These are phyloP conservation scores for Mrakia frigida DNA, from an alignment of 768 basidiomycete genomes.

Conservation along the genomic window DNA sequence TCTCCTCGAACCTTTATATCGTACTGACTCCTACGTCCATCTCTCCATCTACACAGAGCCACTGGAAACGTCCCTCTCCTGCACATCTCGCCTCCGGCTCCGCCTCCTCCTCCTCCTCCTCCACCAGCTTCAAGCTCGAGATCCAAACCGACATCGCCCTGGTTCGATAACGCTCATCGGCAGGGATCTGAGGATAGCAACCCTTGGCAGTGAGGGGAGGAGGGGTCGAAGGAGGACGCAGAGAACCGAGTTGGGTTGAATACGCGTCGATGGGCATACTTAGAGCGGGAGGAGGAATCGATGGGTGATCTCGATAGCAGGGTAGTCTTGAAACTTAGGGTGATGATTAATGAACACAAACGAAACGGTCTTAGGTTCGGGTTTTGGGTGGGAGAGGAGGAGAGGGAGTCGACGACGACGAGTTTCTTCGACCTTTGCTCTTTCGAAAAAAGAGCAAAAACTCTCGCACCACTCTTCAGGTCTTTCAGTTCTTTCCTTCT, in stretches of 20 bases:
- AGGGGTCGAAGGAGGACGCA: no score
- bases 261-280: no score
- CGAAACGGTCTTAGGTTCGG: no score
- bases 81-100: not conserved
- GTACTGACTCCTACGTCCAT: not conserved
- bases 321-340: no score
- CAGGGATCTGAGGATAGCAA: constrained; percentile 6
- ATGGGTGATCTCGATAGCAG: no score
- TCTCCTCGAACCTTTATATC: not conserved
- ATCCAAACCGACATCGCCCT: not conserved
- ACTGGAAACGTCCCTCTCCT: not conserved
- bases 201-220: not conserved
- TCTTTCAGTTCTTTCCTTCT: not conserved
- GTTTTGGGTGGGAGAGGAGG: no score
- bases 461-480: no score
- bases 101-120: not conserved
- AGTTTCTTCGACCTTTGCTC: not conserved
- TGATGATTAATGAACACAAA: no score
- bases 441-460: no score
- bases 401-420: no score
- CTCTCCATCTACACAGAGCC: not conserved
- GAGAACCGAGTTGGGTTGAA: no score
- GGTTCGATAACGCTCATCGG: not conserved
- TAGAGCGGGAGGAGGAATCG: no score
- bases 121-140: not conserved